Evolutionary conservation across 2,329 filamentous ascomycete genomes (phyloP).

Genomic region (Orbilia brochopaga): DNA sequence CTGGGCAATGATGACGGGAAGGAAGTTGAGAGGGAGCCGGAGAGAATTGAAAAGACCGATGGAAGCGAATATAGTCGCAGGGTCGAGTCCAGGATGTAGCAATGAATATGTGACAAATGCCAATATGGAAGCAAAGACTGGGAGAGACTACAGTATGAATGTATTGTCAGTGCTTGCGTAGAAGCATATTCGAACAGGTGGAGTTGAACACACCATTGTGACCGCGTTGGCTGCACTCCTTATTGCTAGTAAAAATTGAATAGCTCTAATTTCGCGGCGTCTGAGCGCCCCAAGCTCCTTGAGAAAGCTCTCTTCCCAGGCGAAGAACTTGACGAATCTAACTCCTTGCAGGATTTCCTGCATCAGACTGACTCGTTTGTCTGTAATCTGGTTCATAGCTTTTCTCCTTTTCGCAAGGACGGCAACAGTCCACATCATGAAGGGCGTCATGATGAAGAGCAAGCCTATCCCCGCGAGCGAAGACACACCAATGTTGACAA

Average conservation of each 20-base stretch:
- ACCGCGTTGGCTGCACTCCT: slow-evolving; percentile 84
- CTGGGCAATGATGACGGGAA: slow-evolving; percentile 87
- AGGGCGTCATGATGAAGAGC: slow-evolving; percentile 97
- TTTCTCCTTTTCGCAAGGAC: slow-evolving; percentile 91
- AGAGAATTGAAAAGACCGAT: slow-evolving; percentile 91
- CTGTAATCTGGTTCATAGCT: slow-evolving; percentile 99
- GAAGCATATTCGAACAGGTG: slow-evolving; percentile 91
- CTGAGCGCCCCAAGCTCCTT: slow-evolving; percentile 91
- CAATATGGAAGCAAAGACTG: slow-evolving; percentile 93
- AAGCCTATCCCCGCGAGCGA: slow-evolving; percentile 94
- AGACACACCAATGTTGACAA: slow-evolving; percentile 89
- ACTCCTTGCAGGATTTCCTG: slow-evolving; percentile 99
- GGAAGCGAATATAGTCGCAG: slow-evolving; percentile 87
- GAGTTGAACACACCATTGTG: slow-evolving; percentile 89
- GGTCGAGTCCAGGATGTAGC: slow-evolving; percentile 70
- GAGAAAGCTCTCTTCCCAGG: slow-evolving; percentile 96
- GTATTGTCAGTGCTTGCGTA: slow-evolving; percentile 94
- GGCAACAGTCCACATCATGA: slow-evolving; percentile 85
- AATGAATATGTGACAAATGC: slow-evolving; percentile 83
- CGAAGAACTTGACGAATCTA: slow-evolving; percentile 98
- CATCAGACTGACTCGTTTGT: slow-evolving; percentile 87
- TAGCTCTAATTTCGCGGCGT: slow-evolving; percentile 76
- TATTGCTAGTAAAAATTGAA: slow-evolving; percentile 81
- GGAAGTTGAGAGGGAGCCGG: slow-evolving; percentile 83
- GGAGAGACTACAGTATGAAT: slow-evolving; percentile 74